These are phyloP conservation scores for Globisporangium ultimum DNA, from an alignment of 352 stramenopile species.

Conservation along the genomic window DNA sequence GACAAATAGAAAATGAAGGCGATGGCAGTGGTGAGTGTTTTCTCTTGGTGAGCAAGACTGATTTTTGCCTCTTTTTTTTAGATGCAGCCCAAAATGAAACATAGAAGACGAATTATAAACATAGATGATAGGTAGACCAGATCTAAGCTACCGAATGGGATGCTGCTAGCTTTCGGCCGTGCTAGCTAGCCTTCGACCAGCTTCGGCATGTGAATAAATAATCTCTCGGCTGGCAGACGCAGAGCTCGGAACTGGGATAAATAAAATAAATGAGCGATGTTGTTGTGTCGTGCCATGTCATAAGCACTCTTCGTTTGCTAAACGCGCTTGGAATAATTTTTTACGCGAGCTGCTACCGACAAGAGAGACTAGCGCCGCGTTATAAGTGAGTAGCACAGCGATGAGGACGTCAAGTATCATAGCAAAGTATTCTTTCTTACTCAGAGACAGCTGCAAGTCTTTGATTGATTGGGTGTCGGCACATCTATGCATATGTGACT, in stretches of 20 bases:
- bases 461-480: not conserved
- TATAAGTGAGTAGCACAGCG: not conserved
- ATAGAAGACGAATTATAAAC: not conserved
- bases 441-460: not conserved
- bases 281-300: conserved; percentile 12
- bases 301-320: not conserved
- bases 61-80: conserved; percentile 2
- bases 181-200: not conserved
- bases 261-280: not conserved
- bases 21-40: not conserved
- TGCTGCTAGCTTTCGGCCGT: no score
- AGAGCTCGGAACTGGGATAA: not conserved
- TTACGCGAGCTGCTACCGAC: not conserved
- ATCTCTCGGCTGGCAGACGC: no score
- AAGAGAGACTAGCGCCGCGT: not conserved
- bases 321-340: not conserved
- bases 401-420: not conserved
- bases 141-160: not conserved
- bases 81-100: not conserved
- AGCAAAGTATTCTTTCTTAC: conserved; percentile 1
- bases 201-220: conserved; percentile 4
- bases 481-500: conserved; percentile 26
- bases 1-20: conserved; percentile 8
- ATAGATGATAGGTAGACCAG: conserved; percentile 3
- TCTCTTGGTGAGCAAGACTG: not conserved